phyloP scores from a whole-genome alignment of 2,329 filamentous ascomycete genomes.

The Lomentospora prolificans region DNA sequence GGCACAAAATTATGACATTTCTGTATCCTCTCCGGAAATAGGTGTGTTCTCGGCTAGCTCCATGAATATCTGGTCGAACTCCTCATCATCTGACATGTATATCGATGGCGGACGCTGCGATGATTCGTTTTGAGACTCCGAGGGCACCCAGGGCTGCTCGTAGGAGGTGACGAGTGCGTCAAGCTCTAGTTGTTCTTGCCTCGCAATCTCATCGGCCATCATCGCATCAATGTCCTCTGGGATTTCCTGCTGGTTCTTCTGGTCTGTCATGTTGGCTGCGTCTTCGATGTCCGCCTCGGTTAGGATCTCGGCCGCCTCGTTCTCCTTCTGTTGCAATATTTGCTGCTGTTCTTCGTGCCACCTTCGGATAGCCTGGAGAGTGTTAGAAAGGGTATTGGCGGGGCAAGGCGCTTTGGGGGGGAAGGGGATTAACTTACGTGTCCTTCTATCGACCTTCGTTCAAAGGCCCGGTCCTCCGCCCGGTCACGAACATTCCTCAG shows the following conservation, averaged over 20 bases:
- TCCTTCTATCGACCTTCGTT: slow-evolving; percentile 53
- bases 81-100: slow-evolving; percentile 42
- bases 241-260: slow-evolving; percentile 16
- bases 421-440: slow-evolving; percentile 19
- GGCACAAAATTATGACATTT: slow-evolving; percentile 6
- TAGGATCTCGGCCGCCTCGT: neutral
- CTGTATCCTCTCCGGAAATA: neutral
- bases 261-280: slow-evolving; percentile 18
- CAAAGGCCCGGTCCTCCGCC: slow-evolving; percentile 49
- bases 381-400: neutral
- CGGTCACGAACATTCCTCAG: slow-evolving; percentile 55
- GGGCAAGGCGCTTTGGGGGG: neutral
- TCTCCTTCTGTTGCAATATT: slow-evolving; percentile 11
- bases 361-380: slow-evolving; percentile 6
- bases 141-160: slow-evolving; percentile 17
- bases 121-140: slow-evolving; percentile 14
- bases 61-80: slow-evolving; percentile 54
- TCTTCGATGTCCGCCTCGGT: slow-evolving; percentile 44
- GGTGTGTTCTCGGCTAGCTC: neutral
- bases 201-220: slow-evolving; percentile 42
- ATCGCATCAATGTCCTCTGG: slow-evolving; percentile 30
- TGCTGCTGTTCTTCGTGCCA: slow-evolving; percentile 13
- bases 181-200: slow-evolving; percentile 45
- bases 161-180: slow-evolving; percentile 45
- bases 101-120: slow-evolving; percentile 22